Evolutionary conservation across 2,329 filamentous ascomycete genomes (phyloP).

Genomic region (Rosellinia necatrix): DNA sequence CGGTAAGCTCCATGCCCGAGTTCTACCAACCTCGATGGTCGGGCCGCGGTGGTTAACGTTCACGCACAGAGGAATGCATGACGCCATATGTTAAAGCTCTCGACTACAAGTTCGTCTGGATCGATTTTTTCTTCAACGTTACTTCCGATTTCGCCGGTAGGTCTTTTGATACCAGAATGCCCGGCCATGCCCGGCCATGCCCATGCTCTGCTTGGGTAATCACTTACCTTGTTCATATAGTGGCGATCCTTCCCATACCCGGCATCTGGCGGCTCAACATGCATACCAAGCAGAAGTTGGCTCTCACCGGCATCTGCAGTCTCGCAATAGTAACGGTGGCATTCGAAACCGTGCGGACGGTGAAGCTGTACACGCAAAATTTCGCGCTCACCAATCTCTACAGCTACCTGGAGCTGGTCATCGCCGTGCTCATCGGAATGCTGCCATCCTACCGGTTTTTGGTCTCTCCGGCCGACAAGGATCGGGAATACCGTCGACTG

Average conservation of each 20-base stretch:
- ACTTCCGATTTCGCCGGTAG: constrained; percentile 26
- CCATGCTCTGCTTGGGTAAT: background rate
- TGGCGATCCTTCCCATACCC: constrained; percentile 26
- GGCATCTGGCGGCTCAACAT: constrained; percentile 27
- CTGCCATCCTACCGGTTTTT: constrained; percentile 31
- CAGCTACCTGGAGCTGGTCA: constrained; percentile 26
- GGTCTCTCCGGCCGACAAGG: constrained; percentile 26
- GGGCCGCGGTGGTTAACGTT: background rate
- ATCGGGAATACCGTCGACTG: constrained; percentile 22
- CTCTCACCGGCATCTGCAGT: constrained; percentile 23
- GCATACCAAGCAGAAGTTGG: constrained; percentile 24
- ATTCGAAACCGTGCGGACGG: constrained; percentile 25
- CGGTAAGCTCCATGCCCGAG: background rate
- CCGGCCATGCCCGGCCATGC: no score
- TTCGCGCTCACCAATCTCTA: constrained; percentile 23
- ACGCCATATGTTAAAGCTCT: constrained; percentile 20
- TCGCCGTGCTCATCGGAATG: constrained; percentile 27
- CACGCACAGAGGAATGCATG: constrained; percentile 20
- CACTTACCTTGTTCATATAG: constrained; percentile 10
- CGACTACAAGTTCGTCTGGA: constrained; percentile 23
- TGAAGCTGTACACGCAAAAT: constrained; percentile 22
- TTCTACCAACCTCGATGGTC: background rate
- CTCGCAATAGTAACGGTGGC: constrained; percentile 26
- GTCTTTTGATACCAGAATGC: background rate
- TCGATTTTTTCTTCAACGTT: constrained; percentile 26